Conservation (phyloP, 257 asterid species). For the Catharanthus roseus region DNA sequence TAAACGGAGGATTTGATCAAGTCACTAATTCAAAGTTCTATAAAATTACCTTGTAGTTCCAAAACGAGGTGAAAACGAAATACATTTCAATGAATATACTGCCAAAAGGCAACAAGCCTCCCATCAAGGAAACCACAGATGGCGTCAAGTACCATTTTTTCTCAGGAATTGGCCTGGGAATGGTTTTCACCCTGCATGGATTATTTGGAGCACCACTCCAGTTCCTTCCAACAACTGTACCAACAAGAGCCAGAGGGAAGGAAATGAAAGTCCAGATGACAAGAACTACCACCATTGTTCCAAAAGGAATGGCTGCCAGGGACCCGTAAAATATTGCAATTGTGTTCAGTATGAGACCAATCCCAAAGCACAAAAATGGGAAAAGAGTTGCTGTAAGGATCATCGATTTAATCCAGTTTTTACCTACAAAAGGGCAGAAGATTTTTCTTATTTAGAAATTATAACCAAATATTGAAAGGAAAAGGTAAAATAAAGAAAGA, state of each 20-base stretch:
- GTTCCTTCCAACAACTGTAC: conserved; percentile 60
- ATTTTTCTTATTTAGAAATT: background rate
- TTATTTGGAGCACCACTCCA: conserved; percentile 68
- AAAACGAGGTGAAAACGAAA: conserved; percentile 65
- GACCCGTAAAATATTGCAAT: conserved; percentile 64
- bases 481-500: background rate
- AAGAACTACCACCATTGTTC: conserved; percentile 57
- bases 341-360: conserved; percentile 56
- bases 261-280: conserved; percentile 64
- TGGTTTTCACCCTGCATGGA: conserved; percentile 70
- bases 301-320: conserved; percentile 66
- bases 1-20: background rate
- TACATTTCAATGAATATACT: conserved; percentile 71
- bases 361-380: conserved; percentile 64
- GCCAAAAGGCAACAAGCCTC: conserved; percentile 66
- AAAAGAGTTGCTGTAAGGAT: conserved; percentile 58
- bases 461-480: background rate
- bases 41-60: conserved; percentile 61
- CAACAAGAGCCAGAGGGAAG: conserved; percentile 56
- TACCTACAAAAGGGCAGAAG: conserved; percentile 30
- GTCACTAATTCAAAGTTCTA: background rate
- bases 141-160: conserved; percentile 68
- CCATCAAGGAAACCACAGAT: conserved; percentile 58
- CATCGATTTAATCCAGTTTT: conserved; percentile 58
- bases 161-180: conserved; percentile 87